A percentile compares a stretch with the other conserved stretches of the same genome.
phyloP scores from a whole-genome alignment of 2,329 filamentous ascomycete species.

The Fusarium ambrosium region DNA sequence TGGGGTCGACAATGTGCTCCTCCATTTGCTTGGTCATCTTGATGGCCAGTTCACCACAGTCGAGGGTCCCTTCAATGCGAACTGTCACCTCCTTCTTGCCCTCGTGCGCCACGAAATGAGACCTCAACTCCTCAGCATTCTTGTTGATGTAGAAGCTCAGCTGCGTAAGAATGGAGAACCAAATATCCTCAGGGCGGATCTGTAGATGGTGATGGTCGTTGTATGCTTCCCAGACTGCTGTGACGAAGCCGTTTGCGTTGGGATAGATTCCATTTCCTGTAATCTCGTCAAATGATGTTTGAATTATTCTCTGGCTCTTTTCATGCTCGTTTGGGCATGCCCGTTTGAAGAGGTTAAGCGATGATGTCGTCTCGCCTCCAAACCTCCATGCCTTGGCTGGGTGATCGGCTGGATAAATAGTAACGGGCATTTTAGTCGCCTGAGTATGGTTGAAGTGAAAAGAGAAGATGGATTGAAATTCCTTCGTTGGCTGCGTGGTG shows the following conservation, averaged over 20 bases:
- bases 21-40: not conserved
- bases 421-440: not conserved
- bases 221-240: slow-evolving; percentile 56
- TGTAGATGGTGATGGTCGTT: slow-evolving; percentile 59
- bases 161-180: slow-evolving; percentile 65
- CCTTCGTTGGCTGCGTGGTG: not conserved
- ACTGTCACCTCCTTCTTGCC: slow-evolving; percentile 9
- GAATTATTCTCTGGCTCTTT: not conserved
- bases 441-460: not conserved
- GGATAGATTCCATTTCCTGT: not conserved
- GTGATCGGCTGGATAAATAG: not conserved
- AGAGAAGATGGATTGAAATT: not conserved
- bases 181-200: slow-evolving; percentile 66
- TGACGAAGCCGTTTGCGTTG: slow-evolving; percentile 55
- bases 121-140: slow-evolving; percentile 59
- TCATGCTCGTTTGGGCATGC: not conserved
- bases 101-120: slow-evolving; percentile 9
- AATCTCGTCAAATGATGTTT: not conserved
- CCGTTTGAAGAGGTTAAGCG: not conserved
- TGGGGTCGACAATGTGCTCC: slow-evolving; percentile 1
- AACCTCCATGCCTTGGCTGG: not conserved
- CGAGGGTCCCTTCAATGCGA: not conserved
- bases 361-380: not conserved
- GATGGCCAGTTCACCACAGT: not conserved
- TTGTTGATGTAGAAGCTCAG: slow-evolving; percentile 61